Percentiles rank a stretch among this genome's conserved stretches.
phyloP scores from a whole-genome alignment of 176 grass and related monocot species.

The barley (Hordeum vulgare) region DNA sequence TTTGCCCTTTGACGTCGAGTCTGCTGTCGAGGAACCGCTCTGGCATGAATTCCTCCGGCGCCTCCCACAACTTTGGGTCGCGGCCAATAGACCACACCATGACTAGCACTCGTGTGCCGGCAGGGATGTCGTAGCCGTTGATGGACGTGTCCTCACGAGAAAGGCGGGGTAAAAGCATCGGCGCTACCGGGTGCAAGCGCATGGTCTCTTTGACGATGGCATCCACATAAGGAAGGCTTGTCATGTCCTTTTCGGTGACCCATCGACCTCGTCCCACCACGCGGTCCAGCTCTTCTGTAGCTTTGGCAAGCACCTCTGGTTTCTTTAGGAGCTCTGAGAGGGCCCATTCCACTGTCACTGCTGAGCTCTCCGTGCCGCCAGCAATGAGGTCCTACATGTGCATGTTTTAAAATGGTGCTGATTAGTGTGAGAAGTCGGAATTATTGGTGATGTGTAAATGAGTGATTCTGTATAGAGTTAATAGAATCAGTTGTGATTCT shows the following conservation, averaged over 20 bases:
- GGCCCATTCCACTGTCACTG: constrained; percentile 53
- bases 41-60: constrained; percentile 43
- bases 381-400: constrained; percentile 46
- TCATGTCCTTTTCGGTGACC: constrained; percentile 59
- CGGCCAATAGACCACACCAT: constrained; percentile 63
- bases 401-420: background rate
- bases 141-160: constrained; percentile 29
- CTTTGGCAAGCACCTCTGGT: constrained; percentile 44
- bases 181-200: constrained; percentile 51
- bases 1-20: constrained; percentile 64
- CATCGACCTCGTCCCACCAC: constrained; percentile 44
- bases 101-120: constrained; percentile 47
- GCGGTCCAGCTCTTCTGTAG: constrained; percentile 53
- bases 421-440: background rate
- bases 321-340: constrained; percentile 52
- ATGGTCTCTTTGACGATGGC: constrained; percentile 69
- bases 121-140: constrained; percentile 52
- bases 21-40: constrained; percentile 43
- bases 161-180: constrained; percentile 47
- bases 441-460: background rate
- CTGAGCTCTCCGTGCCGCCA: constrained; percentile 57
- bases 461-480: background rate
- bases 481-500: background rate
- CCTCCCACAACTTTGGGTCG: constrained; percentile 47
- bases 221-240: constrained; percentile 36